A percentile compares a stretch with the other conserved stretches of the same genome.
phyloP scores from a whole-genome alignment of 2,329 filamentous ascomycete species.

The Penicillium janthinellum region DNA sequence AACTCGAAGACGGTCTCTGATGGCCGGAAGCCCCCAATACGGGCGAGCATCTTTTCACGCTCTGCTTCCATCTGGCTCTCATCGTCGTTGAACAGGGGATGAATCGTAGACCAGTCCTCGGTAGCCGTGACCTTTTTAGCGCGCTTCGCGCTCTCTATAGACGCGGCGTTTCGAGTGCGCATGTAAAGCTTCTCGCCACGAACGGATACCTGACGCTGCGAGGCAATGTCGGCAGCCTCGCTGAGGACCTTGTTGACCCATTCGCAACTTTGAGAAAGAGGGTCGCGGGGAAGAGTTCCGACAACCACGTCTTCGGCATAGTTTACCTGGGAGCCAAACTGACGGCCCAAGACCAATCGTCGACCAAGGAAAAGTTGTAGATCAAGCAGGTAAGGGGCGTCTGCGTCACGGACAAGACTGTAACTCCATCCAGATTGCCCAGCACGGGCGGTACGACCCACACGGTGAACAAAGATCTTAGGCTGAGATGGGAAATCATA shows the following conservation, averaged over 20 bases:
- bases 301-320: slow-evolving; percentile 84
- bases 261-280: slow-evolving; percentile 75
- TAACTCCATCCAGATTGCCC: slow-evolving; percentile 93
- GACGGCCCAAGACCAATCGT: slow-evolving; percentile 74
- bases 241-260: slow-evolving; percentile 77
- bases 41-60: slow-evolving; percentile 81
- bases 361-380: slow-evolving; percentile 92
- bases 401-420: slow-evolving; percentile 82
- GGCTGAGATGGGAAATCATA: slow-evolving; percentile 97
- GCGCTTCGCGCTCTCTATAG: slow-evolving; percentile 84
- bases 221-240: slow-evolving; percentile 72
- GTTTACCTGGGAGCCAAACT: slow-evolving; percentile 60
- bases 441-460: slow-evolving; percentile 92
- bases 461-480: slow-evolving; percentile 94
- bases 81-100: slow-evolving; percentile 76
- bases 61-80: slow-evolving; percentile 65
- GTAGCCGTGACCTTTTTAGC: slow-evolving; percentile 74
- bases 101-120: slow-evolving; percentile 71
- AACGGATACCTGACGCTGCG: slow-evolving; percentile 70
- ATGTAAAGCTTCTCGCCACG: slow-evolving; percentile 95
- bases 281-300: slow-evolving; percentile 71
- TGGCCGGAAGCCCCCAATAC: slow-evolving; percentile 85
- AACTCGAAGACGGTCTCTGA: slow-evolving; percentile 97
- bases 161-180: slow-evolving; percentile 86
- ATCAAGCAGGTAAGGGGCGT: slow-evolving; percentile 89